Conservation (phyloP, 2,329 filamentous ascomycete species). For the Phialophora chinensis region DNA sequence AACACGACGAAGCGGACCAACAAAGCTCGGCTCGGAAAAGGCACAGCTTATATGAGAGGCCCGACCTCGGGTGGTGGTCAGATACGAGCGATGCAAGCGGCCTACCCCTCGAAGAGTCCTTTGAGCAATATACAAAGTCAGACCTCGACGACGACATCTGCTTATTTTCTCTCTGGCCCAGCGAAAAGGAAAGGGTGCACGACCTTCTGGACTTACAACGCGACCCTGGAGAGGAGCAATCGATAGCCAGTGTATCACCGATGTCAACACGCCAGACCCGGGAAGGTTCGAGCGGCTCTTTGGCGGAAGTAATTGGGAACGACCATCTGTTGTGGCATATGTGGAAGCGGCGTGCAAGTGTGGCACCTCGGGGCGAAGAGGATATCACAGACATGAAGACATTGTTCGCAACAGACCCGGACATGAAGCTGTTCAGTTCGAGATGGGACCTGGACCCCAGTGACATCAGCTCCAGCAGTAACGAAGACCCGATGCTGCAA, state of each 20-base stretch:
- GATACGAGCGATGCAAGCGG: slow-evolving; percentile 14
- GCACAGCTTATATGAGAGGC: slow-evolving; percentile 20
- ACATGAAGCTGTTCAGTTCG: slow-evolving; percentile 32
- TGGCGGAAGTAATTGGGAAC: slow-evolving; percentile 33
- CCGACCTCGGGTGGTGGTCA: slow-evolving; percentile 26
- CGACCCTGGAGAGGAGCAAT: not conserved
- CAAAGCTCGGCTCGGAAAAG: not conserved
- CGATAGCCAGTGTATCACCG: not conserved
- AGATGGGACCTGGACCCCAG: slow-evolving; percentile 30
- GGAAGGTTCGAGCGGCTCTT: slow-evolving; percentile 18
- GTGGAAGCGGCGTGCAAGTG: slow-evolving; percentile 32
- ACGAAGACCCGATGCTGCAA: slow-evolving; percentile 30
- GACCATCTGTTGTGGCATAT: slow-evolving; percentile 36
- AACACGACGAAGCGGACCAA: slow-evolving; percentile 10
- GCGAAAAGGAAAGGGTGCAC: slow-evolving; percentile 6
- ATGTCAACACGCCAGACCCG: slow-evolving; percentile 24
- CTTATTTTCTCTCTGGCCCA: slow-evolving; percentile 4
- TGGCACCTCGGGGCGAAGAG: slow-evolving; percentile 29
- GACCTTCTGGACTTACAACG: slow-evolving; percentile 6
- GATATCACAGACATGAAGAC: slow-evolving; percentile 34
- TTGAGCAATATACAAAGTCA: slow-evolving; percentile 17
- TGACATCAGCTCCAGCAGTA: slow-evolving; percentile 27
- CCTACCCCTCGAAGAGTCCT: slow-evolving; percentile 13
- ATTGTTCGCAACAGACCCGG: slow-evolving; percentile 36
- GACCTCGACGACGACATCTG: slow-evolving; percentile 3